Base-by-base conservation (phyloP, 768 basidiomycete genomes). In the Tulasnella sp. region DNA sequence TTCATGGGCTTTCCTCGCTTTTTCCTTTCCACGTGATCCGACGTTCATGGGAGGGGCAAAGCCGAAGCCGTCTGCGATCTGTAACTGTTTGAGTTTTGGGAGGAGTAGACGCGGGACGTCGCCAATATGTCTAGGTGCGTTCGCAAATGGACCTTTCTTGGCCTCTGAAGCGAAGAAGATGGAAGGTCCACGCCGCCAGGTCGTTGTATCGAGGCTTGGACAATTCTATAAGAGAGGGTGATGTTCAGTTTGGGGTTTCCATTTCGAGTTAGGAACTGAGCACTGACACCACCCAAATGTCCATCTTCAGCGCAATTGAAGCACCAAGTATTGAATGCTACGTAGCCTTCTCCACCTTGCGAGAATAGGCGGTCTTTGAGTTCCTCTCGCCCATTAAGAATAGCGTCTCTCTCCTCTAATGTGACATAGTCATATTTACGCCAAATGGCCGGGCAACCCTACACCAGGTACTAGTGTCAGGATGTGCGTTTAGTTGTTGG, bases 371-470 rank as follows among this genome's bases (percentile, higher is more conserved):
- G 22, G 12, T 22, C 22, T 27, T 56, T 43, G n/a, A 48, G 30
- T 1, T n/a, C 42, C 11, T 43, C 34, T n/a, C 54, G 38, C 21
- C 30, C 19, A 17, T 34, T 41, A 25, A 56, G 19, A 15, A 46
- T 2, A n/a, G n/a, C 24, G 10, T 56, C 42, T 19, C 54, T 34
- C 8, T 56, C 38, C 22, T 44, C 41, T 21, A 24, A 24, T 25
- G 22, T 34, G 19, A 44, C 27, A 31, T 56, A 56, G 22, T 21
- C 30, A 25, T 56, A 56, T 15, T 27, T 46, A 11, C 54, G 34
- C 54, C 54, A 56, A 12, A 56, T 34, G 10, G 54, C 44, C 27
- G 34, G 54, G 15, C 54, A 56, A 24, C 44, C 21, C 54, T 56
- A 17, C 25, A 25, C 9, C 17, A 38, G 34, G 15, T 5, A 38